phyloP scores from a whole-genome alignment of 1,139 yeast species.

The Taphrina wiesneri region DNA sequence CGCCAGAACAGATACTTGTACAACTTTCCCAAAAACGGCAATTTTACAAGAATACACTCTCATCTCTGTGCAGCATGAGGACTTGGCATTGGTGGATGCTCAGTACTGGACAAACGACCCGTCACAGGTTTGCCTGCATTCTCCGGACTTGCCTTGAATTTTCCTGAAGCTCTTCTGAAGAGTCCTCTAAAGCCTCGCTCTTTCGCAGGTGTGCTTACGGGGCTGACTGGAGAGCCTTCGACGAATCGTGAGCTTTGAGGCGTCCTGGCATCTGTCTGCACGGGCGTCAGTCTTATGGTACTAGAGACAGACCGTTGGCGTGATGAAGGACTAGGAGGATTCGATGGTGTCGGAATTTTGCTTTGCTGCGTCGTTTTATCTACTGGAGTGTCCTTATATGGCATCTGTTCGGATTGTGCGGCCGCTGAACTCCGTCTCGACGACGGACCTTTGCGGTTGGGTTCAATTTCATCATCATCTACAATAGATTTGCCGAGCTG shows the following conservation, averaged over 20 bases:
- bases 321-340: not conserved
- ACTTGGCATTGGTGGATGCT: not conserved
- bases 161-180: constrained; percentile 1
- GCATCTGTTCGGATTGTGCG: not conserved
- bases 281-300: not conserved
- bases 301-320: not conserved
- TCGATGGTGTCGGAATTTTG: not conserved
- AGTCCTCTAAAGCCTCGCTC: constrained; percentile 10
- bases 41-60: not conserved
- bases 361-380: not conserved
- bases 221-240: not conserved
- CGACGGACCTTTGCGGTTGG: too few species aligned
- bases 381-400: not conserved
- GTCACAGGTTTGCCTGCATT: not conserved
- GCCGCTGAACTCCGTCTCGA: too few species aligned
- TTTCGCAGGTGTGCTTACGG: not conserved
- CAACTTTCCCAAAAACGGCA: not conserved
- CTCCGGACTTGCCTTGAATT: constrained; percentile 3
- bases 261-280: not conserved
- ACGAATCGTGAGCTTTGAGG: not conserved
- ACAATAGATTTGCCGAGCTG: not conserved
- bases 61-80: not conserved
- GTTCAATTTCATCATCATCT: not conserved
- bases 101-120: not conserved
- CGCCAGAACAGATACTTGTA: not conserved